These are phyloP conservation scores for Stemphylium beticola DNA, from an alignment of 2,329 filamentous ascomycete species.

Conservation along the genomic window DNA sequence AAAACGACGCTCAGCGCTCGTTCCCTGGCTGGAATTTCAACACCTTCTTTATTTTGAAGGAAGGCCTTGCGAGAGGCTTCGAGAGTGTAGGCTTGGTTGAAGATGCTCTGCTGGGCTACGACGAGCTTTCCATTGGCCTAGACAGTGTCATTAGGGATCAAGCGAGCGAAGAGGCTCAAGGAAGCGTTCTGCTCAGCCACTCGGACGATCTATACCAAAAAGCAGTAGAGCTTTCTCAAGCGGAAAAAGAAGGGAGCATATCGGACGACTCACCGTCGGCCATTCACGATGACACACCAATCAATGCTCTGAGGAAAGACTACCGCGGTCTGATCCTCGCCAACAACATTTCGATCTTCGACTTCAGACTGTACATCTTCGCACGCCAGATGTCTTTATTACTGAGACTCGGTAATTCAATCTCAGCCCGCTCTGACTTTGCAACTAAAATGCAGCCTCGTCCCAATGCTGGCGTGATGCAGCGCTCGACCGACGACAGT, in stretches of 20 bases:
- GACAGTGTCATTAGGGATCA: constrained; percentile 83
- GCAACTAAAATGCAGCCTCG: constrained; percentile 44
- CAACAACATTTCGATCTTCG: constrained; percentile 94
- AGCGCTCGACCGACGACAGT: constrained; percentile 42
- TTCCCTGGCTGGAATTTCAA: constrained; percentile 99
- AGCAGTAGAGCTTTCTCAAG: constrained; percentile 27
- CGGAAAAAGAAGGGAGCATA: constrained; percentile 16
- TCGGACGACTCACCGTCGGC: constrained; percentile 17
- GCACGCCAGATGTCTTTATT: constrained; percentile 84
- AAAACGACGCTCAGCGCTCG: constrained; percentile 84
- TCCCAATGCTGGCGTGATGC: constrained; percentile 29
- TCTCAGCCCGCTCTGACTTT: constrained; percentile 52
- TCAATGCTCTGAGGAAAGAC: constrained; percentile 65
- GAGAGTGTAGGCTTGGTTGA: constrained; percentile 96
- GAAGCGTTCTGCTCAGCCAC: constrained; percentile 72
- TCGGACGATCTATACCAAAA: constrained; percentile 75
- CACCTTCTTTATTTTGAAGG: constrained; percentile 97
- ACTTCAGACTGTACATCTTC: constrained; percentile 94
- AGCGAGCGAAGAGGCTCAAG: constrained; percentile 66
- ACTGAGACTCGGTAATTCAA: constrained; percentile 76
- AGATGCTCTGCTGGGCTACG: constrained; percentile 92
- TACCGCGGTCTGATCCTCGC: constrained; percentile 92
- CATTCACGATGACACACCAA: constrained; percentile 43
- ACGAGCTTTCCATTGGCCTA: constrained; percentile 87
- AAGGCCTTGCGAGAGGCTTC: constrained; percentile 90